Evolutionary conservation across 2,329 filamentous ascomycete genomes (phyloP), one percentile per base, ranked within the genome.

Genomic region (Botrytis elliptica): DNA sequence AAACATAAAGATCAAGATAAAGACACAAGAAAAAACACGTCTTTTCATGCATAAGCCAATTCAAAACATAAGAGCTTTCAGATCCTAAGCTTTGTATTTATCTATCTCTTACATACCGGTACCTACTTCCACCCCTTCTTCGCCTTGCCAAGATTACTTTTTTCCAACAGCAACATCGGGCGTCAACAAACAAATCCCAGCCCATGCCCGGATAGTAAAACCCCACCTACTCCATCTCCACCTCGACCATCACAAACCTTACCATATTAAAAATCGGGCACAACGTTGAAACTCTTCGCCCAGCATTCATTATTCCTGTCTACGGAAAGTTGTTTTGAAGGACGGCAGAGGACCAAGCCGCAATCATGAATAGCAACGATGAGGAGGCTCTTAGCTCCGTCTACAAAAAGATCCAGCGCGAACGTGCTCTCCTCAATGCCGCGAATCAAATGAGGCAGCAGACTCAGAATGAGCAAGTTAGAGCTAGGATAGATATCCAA

Each of bases 361-460:
- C 73, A 40, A 79, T 75, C 76, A 85, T 82, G 82, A 91, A 90
- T 87, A 88, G 87, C 82, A 88, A 87, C 82, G 88, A 90, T 81
- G 88, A 90, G 76, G 87, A 90, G 80, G 86, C 88, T 78, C 86
- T 90, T 84, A 90, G 90, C 84, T 92, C 94, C 83, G 94, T 99
- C 85, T 90, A 92, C 85, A 92, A 91, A 86, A 98, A 99, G 92
- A 98, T 99, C 84, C 94, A 98, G 87, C 91, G 95, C 83, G 96
- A 99, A 85, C 95, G 95, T 87, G 93, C 92, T 80, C 91, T 98
- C 81, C 96, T 99, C 87, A 93, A 93, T 83, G 95, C 94, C 80
- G 95, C 95, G 79, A 96, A 93, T 84, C 90, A 93, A 79, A 97
- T 99, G 95, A 92, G 94, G 84, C 92, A 95, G 84, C 95, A 96